Evolutionary conservation across 2,329 filamentous ascomycete genomes (phyloP).

Genomic region (Trichoderma atrobrunneum): DNA sequence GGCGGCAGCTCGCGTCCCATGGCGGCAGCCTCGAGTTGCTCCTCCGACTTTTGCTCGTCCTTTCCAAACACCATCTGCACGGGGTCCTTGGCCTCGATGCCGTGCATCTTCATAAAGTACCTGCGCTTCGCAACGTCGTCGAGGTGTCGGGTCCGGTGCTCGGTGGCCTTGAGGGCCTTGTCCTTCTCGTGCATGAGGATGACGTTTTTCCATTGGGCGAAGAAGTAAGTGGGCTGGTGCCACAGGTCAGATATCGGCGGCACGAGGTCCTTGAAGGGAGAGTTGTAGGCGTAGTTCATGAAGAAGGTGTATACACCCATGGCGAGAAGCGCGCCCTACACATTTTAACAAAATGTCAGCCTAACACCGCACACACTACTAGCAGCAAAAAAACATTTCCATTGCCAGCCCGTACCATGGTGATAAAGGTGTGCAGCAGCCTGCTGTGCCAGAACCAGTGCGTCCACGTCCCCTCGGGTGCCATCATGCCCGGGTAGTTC

Average conservation of each 20-base stretch:
- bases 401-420: conserved; percentile 59
- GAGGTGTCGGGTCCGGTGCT: conserved; percentile 68
- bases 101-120: conserved; percentile 83
- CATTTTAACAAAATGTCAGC: not conserved
- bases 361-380: not conserved
- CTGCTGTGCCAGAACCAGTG: conserved; percentile 81
- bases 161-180: conserved; percentile 63
- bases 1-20: conserved; percentile 36
- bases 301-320: conserved; percentile 72
- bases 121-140: conserved; percentile 87
- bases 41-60: conserved; percentile 36
- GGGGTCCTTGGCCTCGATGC: conserved; percentile 63
- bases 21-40: conserved; percentile 36
- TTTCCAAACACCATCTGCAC: conserved; percentile 47
- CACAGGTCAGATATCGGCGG: conserved; percentile 68
- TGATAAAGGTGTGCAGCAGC: conserved; percentile 76
- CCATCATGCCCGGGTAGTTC: conserved; percentile 86
- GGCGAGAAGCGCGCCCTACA: conserved; percentile 61
- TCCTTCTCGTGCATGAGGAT: conserved; percentile 74
- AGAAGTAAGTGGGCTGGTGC: conserved; percentile 65
- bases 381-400: not conserved
- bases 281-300: conserved; percentile 74
- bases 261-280: conserved; percentile 75
- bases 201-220: conserved; percentile 65
- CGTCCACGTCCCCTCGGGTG: conserved; percentile 75